These are phyloP conservation scores for Carex cristatella DNA, from an alignment of 176 grass and related monocot genomes.

Conservation along the genomic window DNA sequence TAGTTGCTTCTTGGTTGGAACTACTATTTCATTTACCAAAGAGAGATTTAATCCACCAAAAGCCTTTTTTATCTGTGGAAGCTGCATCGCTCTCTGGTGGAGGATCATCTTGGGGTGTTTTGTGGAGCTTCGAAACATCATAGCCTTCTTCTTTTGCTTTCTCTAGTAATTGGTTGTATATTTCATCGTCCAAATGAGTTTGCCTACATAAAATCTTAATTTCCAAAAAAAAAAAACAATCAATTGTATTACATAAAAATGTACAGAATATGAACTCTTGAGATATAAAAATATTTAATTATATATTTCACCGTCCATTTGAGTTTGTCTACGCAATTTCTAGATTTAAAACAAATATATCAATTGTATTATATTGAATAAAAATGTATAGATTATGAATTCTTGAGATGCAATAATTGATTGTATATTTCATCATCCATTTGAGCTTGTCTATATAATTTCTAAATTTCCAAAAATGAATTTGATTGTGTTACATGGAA, in stretches of 20 bases:
- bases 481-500: neutral
- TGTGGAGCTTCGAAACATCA: conserved; percentile 34
- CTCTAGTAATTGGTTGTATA: conserved; percentile 22
- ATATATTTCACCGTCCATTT: too few species aligned
- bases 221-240: neutral
- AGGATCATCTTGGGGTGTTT: conserved; percentile 56
- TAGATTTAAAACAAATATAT: too few species aligned
- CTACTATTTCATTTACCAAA: conserved; percentile 50
- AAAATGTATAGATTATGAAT: too few species aligned
- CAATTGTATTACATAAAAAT: neutral
- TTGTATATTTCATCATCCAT: too few species aligned
- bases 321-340: too few species aligned
- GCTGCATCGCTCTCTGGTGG: conserved; percentile 32
- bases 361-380: too few species aligned
- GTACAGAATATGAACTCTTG: neutral
- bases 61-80: conserved; percentile 42
- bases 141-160: conserved; percentile 44
- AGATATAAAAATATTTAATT: too few species aligned
- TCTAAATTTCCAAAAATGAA: neutral
- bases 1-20: neutral
- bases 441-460: too few species aligned
- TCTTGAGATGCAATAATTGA: too few species aligned
- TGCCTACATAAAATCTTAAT: neutral
- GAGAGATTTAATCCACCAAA: conserved; percentile 64
- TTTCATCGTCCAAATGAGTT: neutral